Evolutionary conservation across 257 asterid genomes (phyloP).

Genomic region (Ajuga chamaepitys): DNA sequence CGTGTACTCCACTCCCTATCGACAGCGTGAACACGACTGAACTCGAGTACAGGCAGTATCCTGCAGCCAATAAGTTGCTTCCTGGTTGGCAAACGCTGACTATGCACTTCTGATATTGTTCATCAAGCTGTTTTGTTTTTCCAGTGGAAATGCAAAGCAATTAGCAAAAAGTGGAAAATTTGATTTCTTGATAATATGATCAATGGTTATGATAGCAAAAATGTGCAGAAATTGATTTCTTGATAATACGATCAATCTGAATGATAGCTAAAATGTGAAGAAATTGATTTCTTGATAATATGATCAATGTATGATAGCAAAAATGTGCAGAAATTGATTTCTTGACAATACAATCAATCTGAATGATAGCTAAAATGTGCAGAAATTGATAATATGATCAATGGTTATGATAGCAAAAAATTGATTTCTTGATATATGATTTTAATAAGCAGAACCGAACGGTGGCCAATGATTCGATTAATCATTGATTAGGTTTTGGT

Average conservation of each 20-base stretch:
- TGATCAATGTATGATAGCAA: too few relatives aligned
- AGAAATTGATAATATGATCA: too few relatives aligned
- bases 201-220: not conserved
- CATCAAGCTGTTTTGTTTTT: slow-evolving; percentile 50
- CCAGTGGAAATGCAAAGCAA: not conserved
- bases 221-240: not conserved
- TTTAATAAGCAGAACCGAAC: too few relatives aligned
- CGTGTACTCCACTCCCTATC: slow-evolving; percentile 59
- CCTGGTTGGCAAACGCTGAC: slow-evolving; percentile 85
- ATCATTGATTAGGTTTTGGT: too few relatives aligned
- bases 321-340: too few relatives aligned
- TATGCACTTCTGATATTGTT: slow-evolving; percentile 51
- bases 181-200: not conserved
- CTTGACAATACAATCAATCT: too few relatives aligned
- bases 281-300: too few relatives aligned
- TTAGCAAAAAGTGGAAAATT: not conserved
- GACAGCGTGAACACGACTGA: slow-evolving; percentile 65
- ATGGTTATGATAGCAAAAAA: too few relatives aligned
- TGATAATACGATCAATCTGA: not conserved
- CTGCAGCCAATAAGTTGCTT: slow-evolving; percentile 76
- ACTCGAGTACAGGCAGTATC: slow-evolving; percentile 81
- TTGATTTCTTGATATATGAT: too few relatives aligned
- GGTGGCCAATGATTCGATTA: too few relatives aligned
- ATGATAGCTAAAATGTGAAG: too few relatives aligned
- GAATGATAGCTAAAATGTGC: too few relatives aligned